phyloP scores from a whole-genome alignment of 305 asterid species.

The Coffea humblotiana region DNA sequence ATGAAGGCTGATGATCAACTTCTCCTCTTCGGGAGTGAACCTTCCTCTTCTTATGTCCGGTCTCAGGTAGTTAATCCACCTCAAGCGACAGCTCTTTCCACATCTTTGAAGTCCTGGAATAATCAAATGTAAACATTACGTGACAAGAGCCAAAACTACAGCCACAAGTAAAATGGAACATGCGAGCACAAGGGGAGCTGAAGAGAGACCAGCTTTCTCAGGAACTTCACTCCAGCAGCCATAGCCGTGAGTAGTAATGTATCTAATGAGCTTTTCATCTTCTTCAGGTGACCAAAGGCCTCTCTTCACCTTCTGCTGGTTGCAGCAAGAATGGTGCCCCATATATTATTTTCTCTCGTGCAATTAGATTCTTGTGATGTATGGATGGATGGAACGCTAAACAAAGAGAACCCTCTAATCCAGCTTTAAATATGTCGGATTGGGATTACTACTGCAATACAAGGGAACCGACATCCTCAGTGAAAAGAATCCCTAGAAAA shows the following conservation, averaged over 20 bases:
- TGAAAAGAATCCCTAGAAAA: conserved; percentile 20
- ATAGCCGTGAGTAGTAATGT: conserved; percentile 80
- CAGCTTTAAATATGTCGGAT: conserved; percentile 23
- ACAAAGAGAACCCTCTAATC: neutral
- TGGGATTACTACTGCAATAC: neutral
- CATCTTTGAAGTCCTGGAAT: conserved; percentile 85
- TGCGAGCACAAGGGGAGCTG: neutral
- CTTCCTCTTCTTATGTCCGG: conserved; percentile 95
- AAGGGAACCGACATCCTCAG: conserved; percentile 33
- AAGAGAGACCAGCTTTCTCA: conserved; percentile 73
- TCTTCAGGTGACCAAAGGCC: conserved; percentile 98
- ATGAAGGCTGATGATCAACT: conserved; percentile 84
- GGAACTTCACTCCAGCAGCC: conserved; percentile 99
- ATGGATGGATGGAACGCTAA: neutral
- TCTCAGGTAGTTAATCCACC: conserved; percentile 92
- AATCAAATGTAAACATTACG: neutral
- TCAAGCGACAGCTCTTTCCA: conserved; percentile 86
- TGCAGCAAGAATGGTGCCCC: conserved; percentile 99
- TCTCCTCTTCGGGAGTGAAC: conserved; percentile 85
- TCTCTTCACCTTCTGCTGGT: conserved; percentile 97
- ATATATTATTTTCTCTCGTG: conserved; percentile 21
- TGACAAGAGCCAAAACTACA: neutral
- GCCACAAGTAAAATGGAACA: neutral
- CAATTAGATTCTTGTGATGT: neutral
- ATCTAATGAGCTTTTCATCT: conserved; percentile 77